Evolutionary conservation across 2,329 filamentous ascomycete genomes (phyloP), one percentile per base, ranked within the genome.

Genomic region (Penicillium sumatraense): DNA sequence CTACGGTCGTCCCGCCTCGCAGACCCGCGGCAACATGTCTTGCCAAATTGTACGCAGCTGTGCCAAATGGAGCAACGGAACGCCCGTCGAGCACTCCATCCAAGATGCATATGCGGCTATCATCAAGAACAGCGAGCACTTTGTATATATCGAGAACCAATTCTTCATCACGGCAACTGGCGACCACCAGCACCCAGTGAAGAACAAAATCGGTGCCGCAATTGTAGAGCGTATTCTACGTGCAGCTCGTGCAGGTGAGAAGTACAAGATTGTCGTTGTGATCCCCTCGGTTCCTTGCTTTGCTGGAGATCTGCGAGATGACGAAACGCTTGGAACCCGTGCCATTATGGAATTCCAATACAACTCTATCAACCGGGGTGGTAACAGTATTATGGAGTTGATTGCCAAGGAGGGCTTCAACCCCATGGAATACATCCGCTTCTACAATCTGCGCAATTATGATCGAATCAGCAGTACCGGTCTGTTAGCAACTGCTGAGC

Each of bases 321-420:
- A 93, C 60, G 91, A 90, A 7, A 92, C 92, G 0, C 85, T 87
- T 1, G 93, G 93, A 10, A 98, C 93, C 0, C 80, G 91, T 44
- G 93, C 93, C 10, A 99, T 98, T 67, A 98, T 99, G 91, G 93
- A 98, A 71, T 98, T 96, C 72, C 95, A 98, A 72, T 99, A 95
- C 80, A 96, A 96, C 75, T 96, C 91, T 0, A 96, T 99, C 65
- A 93, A 90, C 71, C 88, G 95, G 38, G 95, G 95, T 13, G 89
- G 95, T 58, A 83, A 97, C 71, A 96, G 91, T 20, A 98, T 99
- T 51, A 96, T 90, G 69, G 91, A 86, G 51, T 84, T 89, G 67
- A 86, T 97, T 54, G 82, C 83, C 56, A 86, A 85, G 18, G 81
- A 90, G 62, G 93, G 90, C 1, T 86, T 93, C 6, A 89, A 97